Evolutionary conservation across 768 basidiomycete species (phyloP).

Genomic region (Trametes meyenii): DNA sequence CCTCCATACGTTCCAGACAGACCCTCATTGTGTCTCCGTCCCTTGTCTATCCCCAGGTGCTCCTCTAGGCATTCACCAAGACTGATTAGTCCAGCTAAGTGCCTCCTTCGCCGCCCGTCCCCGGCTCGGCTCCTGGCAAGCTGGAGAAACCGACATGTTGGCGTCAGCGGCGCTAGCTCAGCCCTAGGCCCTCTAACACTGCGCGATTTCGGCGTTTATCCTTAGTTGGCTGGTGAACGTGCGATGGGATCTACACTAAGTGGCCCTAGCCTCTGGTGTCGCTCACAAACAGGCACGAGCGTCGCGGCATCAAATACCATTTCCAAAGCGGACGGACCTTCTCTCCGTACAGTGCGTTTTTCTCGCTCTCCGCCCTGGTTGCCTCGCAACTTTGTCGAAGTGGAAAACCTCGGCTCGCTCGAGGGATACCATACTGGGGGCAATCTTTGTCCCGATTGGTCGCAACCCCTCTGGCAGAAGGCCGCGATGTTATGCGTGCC

Average conservation of each 20-base stretch:
- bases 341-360: constrained; percentile 8
- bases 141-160: not conserved
- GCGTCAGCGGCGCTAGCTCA: constrained; percentile 6
- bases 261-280: not conserved
- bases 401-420: constrained; percentile 2
- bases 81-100: constrained; percentile 7
- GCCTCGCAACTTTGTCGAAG: constrained; percentile 7
- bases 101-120: constrained; percentile 2
- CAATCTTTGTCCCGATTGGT: constrained; percentile 3
- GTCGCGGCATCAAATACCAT: constrained; percentile 16
- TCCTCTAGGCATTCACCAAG: constrained; percentile 3
- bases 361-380: constrained; percentile 5
- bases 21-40: constrained; percentile 3
- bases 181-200: not conserved
- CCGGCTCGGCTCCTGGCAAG: not conserved
- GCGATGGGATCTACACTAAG: constrained; percentile 12
- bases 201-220: constrained; percentile 13
- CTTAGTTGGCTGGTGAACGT: constrained; percentile 14
- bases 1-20: constrained; percentile 9
- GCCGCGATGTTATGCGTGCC: not conserved
- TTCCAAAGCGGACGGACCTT: not conserved
- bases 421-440: not conserved
- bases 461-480: not conserved
- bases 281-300: constrained; percentile 14
- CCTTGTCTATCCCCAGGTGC: not conserved